Percentiles rank a stretch among this genome's conserved stretches.
Evolutionary conservation across 2,329 filamentous ascomycete species (phyloP).

Genomic region (Sporothrix schenckii): DNA sequence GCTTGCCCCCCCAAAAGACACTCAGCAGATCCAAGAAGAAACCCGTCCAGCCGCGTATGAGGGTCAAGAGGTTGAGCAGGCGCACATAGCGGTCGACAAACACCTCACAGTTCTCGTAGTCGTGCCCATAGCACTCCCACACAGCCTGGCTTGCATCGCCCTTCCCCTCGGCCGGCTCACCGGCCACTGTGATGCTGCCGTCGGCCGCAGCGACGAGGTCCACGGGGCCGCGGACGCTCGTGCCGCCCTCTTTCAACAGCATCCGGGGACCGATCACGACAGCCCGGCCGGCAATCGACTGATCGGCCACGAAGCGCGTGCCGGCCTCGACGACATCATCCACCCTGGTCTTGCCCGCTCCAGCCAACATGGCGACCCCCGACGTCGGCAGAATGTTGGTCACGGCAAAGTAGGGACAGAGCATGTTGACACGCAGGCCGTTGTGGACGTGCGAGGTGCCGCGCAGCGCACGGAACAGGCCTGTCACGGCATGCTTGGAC

Average conservation of each 20-base stretch:
- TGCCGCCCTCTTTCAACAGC: constrained; percentile 45
- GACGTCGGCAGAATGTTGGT: constrained; percentile 56
- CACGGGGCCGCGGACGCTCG: constrained; percentile 19
- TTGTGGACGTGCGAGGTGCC: constrained; percentile 48
- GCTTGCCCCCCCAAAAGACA: constrained; percentile 18
- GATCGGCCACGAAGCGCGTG: constrained; percentile 63
- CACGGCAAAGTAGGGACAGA: constrained; percentile 67
- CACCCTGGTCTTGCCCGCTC: constrained; percentile 55
- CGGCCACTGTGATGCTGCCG: constrained; percentile 35
- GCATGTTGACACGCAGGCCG: constrained; percentile 64
- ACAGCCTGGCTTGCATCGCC: constrained; percentile 47
- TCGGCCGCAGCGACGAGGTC: constrained; percentile 5
- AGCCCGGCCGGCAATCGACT: constrained; percentile 57
- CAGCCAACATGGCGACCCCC: constrained; percentile 59
- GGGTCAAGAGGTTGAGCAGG: constrained; percentile 56
- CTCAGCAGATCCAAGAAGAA: constrained; percentile 47
- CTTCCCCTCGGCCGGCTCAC: constrained; percentile 17
- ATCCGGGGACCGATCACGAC: constrained; percentile 62
- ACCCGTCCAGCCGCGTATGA: constrained; percentile 57
- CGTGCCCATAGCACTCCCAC: constrained; percentile 65
- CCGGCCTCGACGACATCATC: constrained; percentile 66
- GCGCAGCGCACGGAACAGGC: constrained; percentile 63
- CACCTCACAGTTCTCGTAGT: constrained; percentile 59
- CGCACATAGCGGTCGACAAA: constrained; percentile 59
- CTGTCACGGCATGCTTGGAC: constrained; percentile 67